Conservation (phyloP, 2,329 filamentous ascomycete species). For the Colletotrichum lini region DNA sequence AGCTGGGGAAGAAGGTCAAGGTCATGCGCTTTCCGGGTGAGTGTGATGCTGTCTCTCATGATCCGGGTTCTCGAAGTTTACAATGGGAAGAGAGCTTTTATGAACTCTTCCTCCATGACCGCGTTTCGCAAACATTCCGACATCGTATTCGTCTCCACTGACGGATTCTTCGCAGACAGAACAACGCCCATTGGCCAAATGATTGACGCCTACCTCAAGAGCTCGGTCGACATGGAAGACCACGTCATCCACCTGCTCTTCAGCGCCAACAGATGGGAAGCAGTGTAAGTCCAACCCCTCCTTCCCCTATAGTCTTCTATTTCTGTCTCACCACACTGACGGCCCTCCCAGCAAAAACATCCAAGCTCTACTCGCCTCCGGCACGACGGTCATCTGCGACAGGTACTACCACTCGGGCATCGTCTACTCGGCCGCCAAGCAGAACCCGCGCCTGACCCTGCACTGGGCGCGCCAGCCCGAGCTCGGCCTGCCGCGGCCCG, state of each 20-base stretch:
- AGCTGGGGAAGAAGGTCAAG: conserved; percentile 64
- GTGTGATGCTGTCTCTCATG: conserved; percentile 45
- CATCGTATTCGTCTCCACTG: neutral
- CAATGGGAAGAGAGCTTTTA: no score
- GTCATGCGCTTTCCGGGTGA: conserved; percentile 72
- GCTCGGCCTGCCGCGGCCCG: conserved; percentile 87
- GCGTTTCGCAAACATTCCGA: neutral
- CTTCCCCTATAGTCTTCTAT: no score
- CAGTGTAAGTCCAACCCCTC: conserved; percentile 59
- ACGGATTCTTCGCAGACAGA: conserved; percentile 69
- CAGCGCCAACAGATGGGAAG: conserved; percentile 92
- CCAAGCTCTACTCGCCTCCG: conserved; percentile 68
- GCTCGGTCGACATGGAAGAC: conserved; percentile 81
- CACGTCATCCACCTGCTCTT: conserved; percentile 93
- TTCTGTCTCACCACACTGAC: conserved; percentile 9
- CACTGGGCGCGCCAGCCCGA: conserved; percentile 89
- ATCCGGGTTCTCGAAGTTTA: neutral
- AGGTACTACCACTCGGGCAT: conserved; percentile 96
- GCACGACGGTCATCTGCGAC: conserved; percentile 86
- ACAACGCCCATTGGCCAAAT: conserved; percentile 88
- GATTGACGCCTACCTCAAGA: conserved; percentile 87
- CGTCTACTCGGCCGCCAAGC: conserved; percentile 92
- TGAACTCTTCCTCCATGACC: no score
- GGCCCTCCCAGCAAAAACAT: conserved; percentile 63
- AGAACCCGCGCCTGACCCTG: conserved; percentile 77